Conservation (phyloP, 345 rosid genomes). For the Raphanus sativus region DNA sequence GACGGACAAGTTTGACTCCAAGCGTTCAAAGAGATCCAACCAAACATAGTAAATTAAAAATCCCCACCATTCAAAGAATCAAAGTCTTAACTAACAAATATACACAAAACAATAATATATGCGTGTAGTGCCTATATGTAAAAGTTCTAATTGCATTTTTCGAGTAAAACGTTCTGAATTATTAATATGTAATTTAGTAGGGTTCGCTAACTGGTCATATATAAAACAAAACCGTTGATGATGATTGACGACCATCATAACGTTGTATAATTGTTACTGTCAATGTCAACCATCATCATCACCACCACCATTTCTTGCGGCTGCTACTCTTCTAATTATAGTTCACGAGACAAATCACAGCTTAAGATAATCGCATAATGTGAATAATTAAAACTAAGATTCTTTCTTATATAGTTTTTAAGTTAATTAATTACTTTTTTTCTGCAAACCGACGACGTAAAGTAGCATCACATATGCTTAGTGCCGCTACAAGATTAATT, state of each 20-base stretch:
- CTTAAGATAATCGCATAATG: not conserved
- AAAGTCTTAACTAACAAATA: not conserved
- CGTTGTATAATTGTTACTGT: slow-evolving; percentile 22
- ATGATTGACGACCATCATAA: slow-evolving; percentile 27
- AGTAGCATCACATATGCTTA: slow-evolving; percentile 25
- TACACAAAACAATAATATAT: too few species aligned
- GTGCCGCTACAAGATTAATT: slow-evolving; percentile 19
- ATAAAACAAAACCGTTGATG: slow-evolving; percentile 21
- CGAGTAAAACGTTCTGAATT: slow-evolving; percentile 5
- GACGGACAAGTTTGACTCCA: not conserved
- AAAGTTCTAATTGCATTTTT: not conserved
- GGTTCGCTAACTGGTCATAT: slow-evolving; percentile 1
- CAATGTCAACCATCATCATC: slow-evolving; percentile 23
- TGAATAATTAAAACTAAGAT: not conserved
- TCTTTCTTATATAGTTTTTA: slow-evolving; percentile 3
- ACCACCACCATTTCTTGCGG: slow-evolving; percentile 11
- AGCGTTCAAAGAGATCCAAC: slow-evolving; percentile 4
- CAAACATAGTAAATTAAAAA: slow-evolving; percentile 3
- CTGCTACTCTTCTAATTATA: not conserved
- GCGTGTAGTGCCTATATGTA: slow-evolving; percentile 8
- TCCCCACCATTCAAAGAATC: not conserved
- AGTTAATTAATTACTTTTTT: not conserved
- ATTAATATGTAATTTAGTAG: not conserved
- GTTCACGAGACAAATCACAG: not conserved
- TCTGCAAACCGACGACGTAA: slow-evolving; percentile 33